Percentiles rank a stretch among this genome's conserved stretches.
These are phyloP conservation scores for Dryadomyces quercus-mongolicae DNA, from an alignment of 2,329 filamentous ascomycete species.

Conservation along the genomic window DNA sequence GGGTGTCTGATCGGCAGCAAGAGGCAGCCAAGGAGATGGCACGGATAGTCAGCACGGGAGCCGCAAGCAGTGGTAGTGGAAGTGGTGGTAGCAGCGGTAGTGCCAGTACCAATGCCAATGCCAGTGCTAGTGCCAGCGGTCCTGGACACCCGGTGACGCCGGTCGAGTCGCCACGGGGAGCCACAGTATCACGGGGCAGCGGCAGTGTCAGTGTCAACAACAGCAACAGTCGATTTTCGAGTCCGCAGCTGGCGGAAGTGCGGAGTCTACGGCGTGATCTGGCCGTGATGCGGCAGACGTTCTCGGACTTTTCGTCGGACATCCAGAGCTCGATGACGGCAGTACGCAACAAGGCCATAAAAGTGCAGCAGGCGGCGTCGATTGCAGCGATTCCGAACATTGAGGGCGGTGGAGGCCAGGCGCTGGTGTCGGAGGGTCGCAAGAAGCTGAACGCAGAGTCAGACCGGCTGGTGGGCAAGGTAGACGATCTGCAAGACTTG, in stretches of 20 bases:
- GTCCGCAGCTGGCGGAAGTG: conserved; percentile 61
- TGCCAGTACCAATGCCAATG: too few relatives aligned
- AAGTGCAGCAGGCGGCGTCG: conserved; percentile 64
- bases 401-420: conserved; percentile 67
- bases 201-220: conserved; percentile 19
- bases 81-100: too few relatives aligned
- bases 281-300: conserved; percentile 84
- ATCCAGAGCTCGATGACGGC: conserved; percentile 77
- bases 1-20: conserved; percentile 81
- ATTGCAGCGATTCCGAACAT: conserved; percentile 60
- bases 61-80: neutral
- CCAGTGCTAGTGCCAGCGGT: too few relatives aligned
- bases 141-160: conserved; percentile 20
- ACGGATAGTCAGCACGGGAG: conserved; percentile 30
- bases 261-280: conserved; percentile 77
- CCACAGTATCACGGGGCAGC: conserved; percentile 25
- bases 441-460: conserved; percentile 79
- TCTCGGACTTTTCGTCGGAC: conserved; percentile 80
- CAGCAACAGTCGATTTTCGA: conserved; percentile 16
- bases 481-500: conserved; percentile 93
- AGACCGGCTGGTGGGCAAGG: conserved; percentile 78
- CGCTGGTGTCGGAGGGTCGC: conserved; percentile 76
- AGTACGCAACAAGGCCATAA: conserved; percentile 68
- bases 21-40: conserved; percentile 83
- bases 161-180: conserved; percentile 34